phyloP scores from a whole-genome alignment of 2,329 filamentous ascomycete species.

The Teratosphaeria pseudoeucalypti region DNA sequence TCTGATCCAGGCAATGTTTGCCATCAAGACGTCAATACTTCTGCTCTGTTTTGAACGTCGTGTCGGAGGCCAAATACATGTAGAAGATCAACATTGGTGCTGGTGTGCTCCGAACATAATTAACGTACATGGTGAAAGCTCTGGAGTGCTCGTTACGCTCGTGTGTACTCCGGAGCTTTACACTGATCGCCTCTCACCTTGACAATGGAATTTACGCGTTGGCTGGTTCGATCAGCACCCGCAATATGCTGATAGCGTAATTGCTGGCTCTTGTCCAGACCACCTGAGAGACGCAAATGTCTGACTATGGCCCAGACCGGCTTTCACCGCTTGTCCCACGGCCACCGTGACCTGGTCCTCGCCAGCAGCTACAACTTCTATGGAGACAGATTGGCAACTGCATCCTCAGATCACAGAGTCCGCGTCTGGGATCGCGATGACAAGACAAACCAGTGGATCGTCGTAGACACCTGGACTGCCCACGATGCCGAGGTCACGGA shows the following conservation, averaged over 20 bases:
- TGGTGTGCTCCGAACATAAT: not conserved
- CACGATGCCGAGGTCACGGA: constrained; percentile 86
- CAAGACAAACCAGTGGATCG: constrained; percentile 62
- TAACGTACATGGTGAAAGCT: not conserved
- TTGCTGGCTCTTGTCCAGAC: too few relatives aligned
- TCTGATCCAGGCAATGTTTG: not conserved
- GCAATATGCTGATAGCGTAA: too few relatives aligned
- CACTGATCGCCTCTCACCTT: too few relatives aligned
- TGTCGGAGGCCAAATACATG: not conserved
- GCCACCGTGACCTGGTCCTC: constrained; percentile 70
- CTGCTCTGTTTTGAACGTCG: not conserved
- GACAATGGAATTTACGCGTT: too few relatives aligned
- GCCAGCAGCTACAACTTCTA: constrained; percentile 86
- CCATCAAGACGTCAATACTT: not conserved
- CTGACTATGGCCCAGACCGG: constrained; percentile 9
- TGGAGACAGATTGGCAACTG: constrained; percentile 82
- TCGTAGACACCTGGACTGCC: constrained; percentile 80
- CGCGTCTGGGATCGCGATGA: constrained; percentile 80
- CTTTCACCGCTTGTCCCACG: constrained; percentile 56
- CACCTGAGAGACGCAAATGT: too few relatives aligned
- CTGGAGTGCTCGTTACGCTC: not conserved
- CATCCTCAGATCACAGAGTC: constrained; percentile 84
- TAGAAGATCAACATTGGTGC: not conserved
- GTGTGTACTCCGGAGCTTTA: too few relatives aligned
- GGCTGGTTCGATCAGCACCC: too few relatives aligned